These are phyloP conservation scores for Umbelopsis sp. DNA, from an alignment of 192 early-diverging fungal genomes.

Conservation along the genomic window DNA sequence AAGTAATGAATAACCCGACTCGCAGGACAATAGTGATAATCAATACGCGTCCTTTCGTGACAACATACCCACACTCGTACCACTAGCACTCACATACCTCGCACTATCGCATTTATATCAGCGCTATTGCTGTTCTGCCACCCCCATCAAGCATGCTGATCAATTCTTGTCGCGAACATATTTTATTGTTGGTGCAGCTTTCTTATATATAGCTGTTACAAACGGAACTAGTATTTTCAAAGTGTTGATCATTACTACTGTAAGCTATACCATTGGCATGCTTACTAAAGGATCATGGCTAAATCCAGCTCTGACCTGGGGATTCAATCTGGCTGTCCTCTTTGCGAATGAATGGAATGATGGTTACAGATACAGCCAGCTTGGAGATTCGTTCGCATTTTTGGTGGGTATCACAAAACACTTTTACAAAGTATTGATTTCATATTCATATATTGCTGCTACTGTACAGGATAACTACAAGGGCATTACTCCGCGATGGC, in stretches of 20 bases:
- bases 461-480: constrained; percentile 58
- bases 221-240: constrained; percentile 81
- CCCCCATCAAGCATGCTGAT: constrained; percentile 38
- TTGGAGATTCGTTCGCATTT: constrained; percentile 18
- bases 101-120: constrained; percentile 50
- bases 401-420: neutral
- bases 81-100: constrained; percentile 53
- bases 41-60: constrained; percentile 73
- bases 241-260: constrained; percentile 61
- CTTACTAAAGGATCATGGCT: constrained; percentile 47
- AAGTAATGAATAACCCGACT: neutral
- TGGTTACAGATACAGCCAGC: constrained; percentile 69
- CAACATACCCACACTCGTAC: constrained; percentile 58
- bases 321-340: constrained; percentile 76
- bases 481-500: constrained; percentile 83
- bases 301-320: constrained; percentile 79
- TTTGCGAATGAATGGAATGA: constrained; percentile 78
- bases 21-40: constrained; percentile 72
- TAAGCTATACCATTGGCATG: constrained; percentile 72
- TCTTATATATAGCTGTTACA: constrained; percentile 64
- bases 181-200: constrained; percentile 62
- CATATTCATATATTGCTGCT: neutral
- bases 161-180: constrained; percentile 45
- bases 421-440: neutral
- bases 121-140: constrained; percentile 25